phyloP scores from a whole-genome alignment of 164 flowering plant species.

The Brasenia schreberi region DNA sequence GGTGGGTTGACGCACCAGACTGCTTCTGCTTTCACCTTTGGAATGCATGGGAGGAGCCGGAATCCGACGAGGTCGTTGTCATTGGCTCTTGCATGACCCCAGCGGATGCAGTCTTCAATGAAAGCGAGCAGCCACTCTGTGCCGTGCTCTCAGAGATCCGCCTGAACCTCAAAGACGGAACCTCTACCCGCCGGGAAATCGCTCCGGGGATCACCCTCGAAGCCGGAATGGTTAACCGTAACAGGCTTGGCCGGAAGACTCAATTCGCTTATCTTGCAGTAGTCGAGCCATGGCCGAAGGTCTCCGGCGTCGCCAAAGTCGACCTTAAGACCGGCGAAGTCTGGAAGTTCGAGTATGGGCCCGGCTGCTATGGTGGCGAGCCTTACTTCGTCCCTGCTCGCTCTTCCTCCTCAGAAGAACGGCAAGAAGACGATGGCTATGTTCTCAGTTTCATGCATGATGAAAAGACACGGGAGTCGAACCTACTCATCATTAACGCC shows the following conservation, averaged over 20 bases:
- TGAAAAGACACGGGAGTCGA: constrained; percentile 28
- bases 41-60: constrained; percentile 94
- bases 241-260: constrained; percentile 55
- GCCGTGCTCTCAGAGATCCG: constrained; percentile 73
- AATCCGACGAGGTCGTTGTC: constrained; percentile 62
- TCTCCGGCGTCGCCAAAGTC: constrained; percentile 80
- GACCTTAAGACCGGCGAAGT: constrained; percentile 60
- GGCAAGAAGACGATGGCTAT: constrained; percentile 70
- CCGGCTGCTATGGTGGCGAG: constrained; percentile 57
- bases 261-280: constrained; percentile 65
- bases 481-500: constrained; percentile 21
- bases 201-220: constrained; percentile 42
- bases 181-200: constrained; percentile 47
- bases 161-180: constrained; percentile 50
- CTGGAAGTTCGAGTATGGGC: constrained; percentile 46
- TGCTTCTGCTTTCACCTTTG: constrained; percentile 90
- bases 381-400: constrained; percentile 56
- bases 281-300: constrained; percentile 95
- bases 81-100: constrained; percentile 95
- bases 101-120: constrained; percentile 84
- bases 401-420: constrained; percentile 7
- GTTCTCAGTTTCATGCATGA: constrained; percentile 65
- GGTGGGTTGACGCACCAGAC: constrained; percentile 56
- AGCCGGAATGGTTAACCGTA: constrained; percentile 88
- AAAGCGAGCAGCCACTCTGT: constrained; percentile 44